Base-by-base conservation (phyloP, 768 basidiomycete species). In the Tricholoma bakamatsutake region DNA sequence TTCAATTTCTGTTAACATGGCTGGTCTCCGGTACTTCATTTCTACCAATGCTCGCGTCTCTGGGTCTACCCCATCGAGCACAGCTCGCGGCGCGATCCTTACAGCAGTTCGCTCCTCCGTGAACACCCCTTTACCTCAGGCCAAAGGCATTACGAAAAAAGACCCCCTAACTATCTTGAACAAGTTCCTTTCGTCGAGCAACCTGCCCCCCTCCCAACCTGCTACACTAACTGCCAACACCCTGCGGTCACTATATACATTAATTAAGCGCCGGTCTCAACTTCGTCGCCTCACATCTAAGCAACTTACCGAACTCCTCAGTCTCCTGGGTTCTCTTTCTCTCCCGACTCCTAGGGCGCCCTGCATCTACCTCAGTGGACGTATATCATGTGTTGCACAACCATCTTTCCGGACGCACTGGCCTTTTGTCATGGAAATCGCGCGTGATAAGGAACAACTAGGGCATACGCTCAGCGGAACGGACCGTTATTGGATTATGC, bases 401-500 rank as follows among this genome's bases (percentile, higher is more conserved):
- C 49, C 27, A 12, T 52, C 17, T 1, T 53, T 56, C 35, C 64
- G 65, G 46, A 62, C 68, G 6, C 75, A 80, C 61, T 87, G 84
- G 85, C 39, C 70, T 13, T 73, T 83, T 50, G 66, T 85, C 10
- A 48, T 75, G 45, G 69, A 73, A 51, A 60, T 86, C 10, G 73
- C 72, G 8, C 66, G 62, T 34, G 76, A 79, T 61, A 85, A 84
- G 65, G 60, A 64, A 35, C 53, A 46, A 34, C 55, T 69, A n/a
- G 70, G 67, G 35, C 64, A 71, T 55, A 13, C 56, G 8, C 61
- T 79, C 40, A 65, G 62, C 13, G 67, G 70, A 42, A 71, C 76
- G n/a, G 84, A 87, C 63, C 73, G 75, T 48, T 87, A 80, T 66
- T 88, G 85, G 85, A 63, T 80, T 47, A 80, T 87, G 79, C 76